Percentiles rank a stretch among this genome's conserved stretches.
Evolutionary conservation across 2,329 filamentous ascomycete genomes (phyloP).

Genomic region (Xylaria sp.): DNA sequence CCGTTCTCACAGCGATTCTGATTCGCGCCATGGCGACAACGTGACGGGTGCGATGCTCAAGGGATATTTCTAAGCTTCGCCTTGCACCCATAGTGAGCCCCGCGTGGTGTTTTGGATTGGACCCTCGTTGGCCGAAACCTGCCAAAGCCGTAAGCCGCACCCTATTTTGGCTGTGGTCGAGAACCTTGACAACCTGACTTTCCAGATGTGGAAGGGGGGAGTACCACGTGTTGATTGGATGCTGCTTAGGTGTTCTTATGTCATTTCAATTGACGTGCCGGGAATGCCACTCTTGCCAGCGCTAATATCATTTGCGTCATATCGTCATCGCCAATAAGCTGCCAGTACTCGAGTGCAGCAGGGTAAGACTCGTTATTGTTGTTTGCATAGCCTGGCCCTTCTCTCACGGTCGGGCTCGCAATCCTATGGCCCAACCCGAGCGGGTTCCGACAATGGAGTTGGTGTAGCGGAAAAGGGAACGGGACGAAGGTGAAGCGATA

Average conservation of each 20-base stretch:
- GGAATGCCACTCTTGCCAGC: not conserved
- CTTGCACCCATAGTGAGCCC: not conserved
- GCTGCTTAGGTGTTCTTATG: not conserved
- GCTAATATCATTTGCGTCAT: not conserved
- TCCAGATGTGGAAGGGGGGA: not conserved
- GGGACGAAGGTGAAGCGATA: conserved; percentile 15
- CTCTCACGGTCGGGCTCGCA: not conserved
- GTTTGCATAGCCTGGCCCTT: not conserved
- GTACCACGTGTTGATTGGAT: not conserved
- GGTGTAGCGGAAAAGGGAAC: conserved; percentile 20
- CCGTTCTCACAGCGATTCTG: not conserved
- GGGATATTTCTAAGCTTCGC: not conserved
- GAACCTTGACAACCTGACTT: not conserved
- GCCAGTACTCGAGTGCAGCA: not conserved
- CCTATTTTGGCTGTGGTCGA: not conserved
- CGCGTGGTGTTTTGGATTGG: not conserved
- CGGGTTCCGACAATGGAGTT: not conserved
- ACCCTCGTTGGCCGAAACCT: not conserved
- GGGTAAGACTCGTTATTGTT: not conserved
- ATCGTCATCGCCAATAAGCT: not conserved
- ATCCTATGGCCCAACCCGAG: not conserved
- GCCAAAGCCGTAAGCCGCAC: not conserved
- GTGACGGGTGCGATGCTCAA: not conserved
- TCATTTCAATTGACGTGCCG: not conserved
- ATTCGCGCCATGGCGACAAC: not conserved